Evolutionary conservation across 2,329 filamentous ascomycete species (phyloP).

Genomic region (Fusarium phyllophilum): DNA sequence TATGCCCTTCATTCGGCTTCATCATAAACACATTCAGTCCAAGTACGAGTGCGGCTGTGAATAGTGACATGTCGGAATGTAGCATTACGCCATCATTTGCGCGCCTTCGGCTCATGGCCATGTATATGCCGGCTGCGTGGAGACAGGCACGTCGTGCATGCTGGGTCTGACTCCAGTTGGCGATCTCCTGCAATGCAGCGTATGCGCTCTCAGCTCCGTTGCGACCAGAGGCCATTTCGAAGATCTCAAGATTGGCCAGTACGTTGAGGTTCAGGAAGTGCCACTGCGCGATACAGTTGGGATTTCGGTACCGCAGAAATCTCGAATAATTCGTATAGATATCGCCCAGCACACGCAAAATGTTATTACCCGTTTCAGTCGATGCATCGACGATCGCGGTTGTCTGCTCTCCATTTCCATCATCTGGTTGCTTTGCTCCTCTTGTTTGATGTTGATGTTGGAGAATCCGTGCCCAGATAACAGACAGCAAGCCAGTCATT

Average conservation of each 20-base stretch:
- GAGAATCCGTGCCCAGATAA: conserved; percentile 1
- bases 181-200: not conserved
- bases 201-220: not conserved
- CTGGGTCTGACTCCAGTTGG: not conserved
- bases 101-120: not conserved
- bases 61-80: conserved; percentile 1
- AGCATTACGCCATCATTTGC: conserved; percentile 7
- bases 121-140: not conserved
- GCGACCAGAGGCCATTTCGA: conserved; percentile 2
- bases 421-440: not conserved
- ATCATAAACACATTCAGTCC: conserved; percentile 1
- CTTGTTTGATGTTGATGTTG: not conserved
- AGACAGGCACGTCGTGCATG: conserved; percentile 2
- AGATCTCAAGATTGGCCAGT: not conserved
- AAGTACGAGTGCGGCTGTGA: not conserved
- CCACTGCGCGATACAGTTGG: conserved; percentile 16
- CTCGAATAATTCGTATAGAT: not conserved
- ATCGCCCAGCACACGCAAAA: not conserved
- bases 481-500: conserved; percentile 1
- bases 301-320: not conserved
- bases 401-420: accelerated
- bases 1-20: not conserved
- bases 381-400: not conserved
- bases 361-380: not conserved
- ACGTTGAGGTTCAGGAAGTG: not conserved